These are phyloP conservation scores for Fraxinus baroniana DNA, from an alignment of 305 asterid genomes.

Conservation along the genomic window DNA sequence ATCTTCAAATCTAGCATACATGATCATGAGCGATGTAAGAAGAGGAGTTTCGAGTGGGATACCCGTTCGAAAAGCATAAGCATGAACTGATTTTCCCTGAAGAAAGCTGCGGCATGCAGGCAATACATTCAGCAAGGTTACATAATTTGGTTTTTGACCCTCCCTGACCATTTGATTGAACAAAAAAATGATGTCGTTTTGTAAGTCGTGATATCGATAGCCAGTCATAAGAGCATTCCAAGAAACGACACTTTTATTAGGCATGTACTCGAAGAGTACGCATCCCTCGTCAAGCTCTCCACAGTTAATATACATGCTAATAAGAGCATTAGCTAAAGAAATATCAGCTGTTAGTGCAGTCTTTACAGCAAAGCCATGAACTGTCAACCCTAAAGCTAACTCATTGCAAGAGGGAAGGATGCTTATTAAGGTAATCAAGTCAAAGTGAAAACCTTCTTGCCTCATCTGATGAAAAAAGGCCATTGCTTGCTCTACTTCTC, in stretches of 20 bases:
- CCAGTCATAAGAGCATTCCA: slow-evolving; percentile 75
- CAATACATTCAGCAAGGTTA: slow-evolving; percentile 52
- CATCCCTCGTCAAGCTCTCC: slow-evolving; percentile 45
- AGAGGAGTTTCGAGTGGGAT: slow-evolving; percentile 45
- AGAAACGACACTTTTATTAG: slow-evolving; percentile 44
- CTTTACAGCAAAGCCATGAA: slow-evolving; percentile 51
- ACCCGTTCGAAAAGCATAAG: slow-evolving; percentile 36
- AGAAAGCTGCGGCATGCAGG: slow-evolving; percentile 39
- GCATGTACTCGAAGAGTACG: slow-evolving; percentile 46
- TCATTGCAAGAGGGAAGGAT: slow-evolving; percentile 50
- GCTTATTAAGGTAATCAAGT: slow-evolving; percentile 50
- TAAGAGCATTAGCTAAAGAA: slow-evolving; percentile 57
- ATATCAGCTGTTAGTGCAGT: slow-evolving; percentile 38
- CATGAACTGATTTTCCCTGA: slow-evolving; percentile 56
- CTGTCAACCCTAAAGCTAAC: slow-evolving; percentile 35
- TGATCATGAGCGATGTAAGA: slow-evolving; percentile 55
- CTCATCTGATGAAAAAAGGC: slow-evolving; percentile 45
- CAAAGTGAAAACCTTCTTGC: slow-evolving; percentile 41
- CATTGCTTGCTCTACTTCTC: slow-evolving; percentile 44
- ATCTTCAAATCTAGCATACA: slow-evolving; percentile 48
- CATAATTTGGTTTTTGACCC: slow-evolving; percentile 43
- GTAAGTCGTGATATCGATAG: slow-evolving; percentile 35
- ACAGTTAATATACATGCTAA: slow-evolving; percentile 59
- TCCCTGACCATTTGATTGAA: slow-evolving; percentile 41
- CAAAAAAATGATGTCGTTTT: slow-evolving; percentile 34